Percentiles rank a stretch among this genome's conserved stretches.
Evolutionary conservation across 208 protist genomes (phyloP).

Genomic region (Trypanosoma congolense): DNA sequence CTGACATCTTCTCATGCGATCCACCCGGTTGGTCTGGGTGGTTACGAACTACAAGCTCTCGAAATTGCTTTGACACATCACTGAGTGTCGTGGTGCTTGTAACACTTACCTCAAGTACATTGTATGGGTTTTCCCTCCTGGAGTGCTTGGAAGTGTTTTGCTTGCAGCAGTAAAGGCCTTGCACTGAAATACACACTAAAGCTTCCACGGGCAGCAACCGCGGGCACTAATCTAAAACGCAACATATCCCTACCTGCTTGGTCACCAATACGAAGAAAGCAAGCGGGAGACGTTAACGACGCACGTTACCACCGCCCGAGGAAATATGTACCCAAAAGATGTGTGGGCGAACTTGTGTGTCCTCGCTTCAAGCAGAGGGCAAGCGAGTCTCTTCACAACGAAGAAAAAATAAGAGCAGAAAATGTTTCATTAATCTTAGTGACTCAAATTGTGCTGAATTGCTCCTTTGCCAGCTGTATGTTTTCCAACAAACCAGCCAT

Average conservation of each 20-base stretch:
- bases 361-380: too few relatives aligned
- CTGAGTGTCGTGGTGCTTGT: conserved; percentile 65
- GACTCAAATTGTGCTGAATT: conserved; percentile 28
- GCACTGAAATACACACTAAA: conserved; percentile 64
- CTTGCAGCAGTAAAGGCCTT: conserved; percentile 70
- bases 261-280: too few relatives aligned
- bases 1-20: conserved; percentile 86
- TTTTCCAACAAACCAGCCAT: conserved; percentile 75
- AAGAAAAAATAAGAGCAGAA: too few relatives aligned
- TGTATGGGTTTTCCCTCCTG: conserved; percentile 86
- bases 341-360: too few relatives aligned
- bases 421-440: too few relatives aligned
- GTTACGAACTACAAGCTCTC: conserved; percentile 75
- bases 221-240: conserved; percentile 12
- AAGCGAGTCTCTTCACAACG: too few relatives aligned
- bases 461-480: conserved; percentile 74
- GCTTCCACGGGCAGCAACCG: conserved; percentile 7
- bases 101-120: conserved; percentile 83
- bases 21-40: conserved; percentile 88
- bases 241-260: conserved; percentile 7
- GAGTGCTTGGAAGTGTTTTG: conserved; percentile 75
- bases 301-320: too few relatives aligned
- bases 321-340: too few relatives aligned
- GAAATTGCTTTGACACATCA: conserved; percentile 85
- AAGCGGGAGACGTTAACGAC: too few relatives aligned